Base-by-base conservation (phyloP, 139 green algal genomes). In the Chlorella sp. region DNA sequence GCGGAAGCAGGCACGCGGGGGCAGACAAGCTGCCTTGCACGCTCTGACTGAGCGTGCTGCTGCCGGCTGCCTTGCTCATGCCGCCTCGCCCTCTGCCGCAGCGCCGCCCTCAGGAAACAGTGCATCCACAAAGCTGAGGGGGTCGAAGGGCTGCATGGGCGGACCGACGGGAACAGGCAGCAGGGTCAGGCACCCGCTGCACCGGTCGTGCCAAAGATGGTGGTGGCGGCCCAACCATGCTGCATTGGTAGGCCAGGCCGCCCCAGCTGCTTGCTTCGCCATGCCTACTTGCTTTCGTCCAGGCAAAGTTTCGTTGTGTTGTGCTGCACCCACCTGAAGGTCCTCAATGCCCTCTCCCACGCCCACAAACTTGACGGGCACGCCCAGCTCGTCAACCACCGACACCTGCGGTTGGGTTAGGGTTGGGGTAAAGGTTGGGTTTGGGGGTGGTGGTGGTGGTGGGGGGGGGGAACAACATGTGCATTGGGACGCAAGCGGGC, bases 291-390 rank as follows among this genome's bases (percentile, higher is more conserved):
- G n/a, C n/a, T n/a, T n/a, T n/a, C n/a, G n/a, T n/a, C n/a, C n/a
- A n/a, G n/a, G n/a, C n/a, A n/a, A n/a, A n/a, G n/a, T n/a, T n/a
- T n/a, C n/a, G n/a, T n/a, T n/a, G n/a, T n/a, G n/a, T n/a, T n/a
- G n/a, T n/a, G n/a, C n/a, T n/a, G n/a, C n/a, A n/a, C 51, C 51
- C 51, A 60, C 51, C 51, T 60, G 51, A 11, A 99, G 90, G 89
- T 99, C 97, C 14, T 97, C 92, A 1, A 98, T 83, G 8, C 76
- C 88, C 93, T 99, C 97, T 2, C 97, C 97, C 56, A 99, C 96
- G 0, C 97, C 97, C 16, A 99, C 93, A 88, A 99, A 99, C 90
- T 99, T 99, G 43, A 99, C 92, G 3, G 97, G 97, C 60, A 99
- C 87, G 41, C 93, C 89, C 68, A 99, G 88, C 90, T 98, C 93